Base-by-base conservation (phyloP, 495 filamentous ascomycete species). In the Aspergillus ellipticus region DNA sequence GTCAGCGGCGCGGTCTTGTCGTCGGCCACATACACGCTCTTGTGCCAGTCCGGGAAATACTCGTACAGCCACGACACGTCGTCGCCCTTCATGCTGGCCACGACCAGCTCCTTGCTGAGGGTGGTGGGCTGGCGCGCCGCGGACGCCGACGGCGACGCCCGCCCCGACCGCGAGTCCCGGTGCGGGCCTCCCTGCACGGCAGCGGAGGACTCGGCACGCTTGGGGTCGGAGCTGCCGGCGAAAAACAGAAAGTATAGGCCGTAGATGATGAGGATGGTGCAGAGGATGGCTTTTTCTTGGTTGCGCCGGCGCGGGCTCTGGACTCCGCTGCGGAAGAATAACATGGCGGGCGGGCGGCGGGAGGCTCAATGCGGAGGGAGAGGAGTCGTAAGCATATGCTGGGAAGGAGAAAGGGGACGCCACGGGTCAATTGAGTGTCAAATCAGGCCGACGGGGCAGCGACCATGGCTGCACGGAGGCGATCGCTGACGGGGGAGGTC, bases 61-160 rank as follows among this genome's bases (percentile, higher is more conserved):
- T 79, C 66, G 47, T 72, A 62, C 21, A 87, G 60, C 85, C 85
- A 88, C 7, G 72, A 68, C 6, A 79, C 76, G 62, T 84, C 76
- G 46, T 85, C 81, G 4, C 47, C 60, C 52, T 70, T 70, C 64
- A 76, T 81, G 51, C 77, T 76, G 4, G 83, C 79, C 31, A 85
- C 69, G n/a, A 86, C 71, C 59, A 86, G 65, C 22, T 73, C 74
- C 63, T 82, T 84, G 8, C 55, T 51, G 43, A 57, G n/a, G 0
- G 59, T 48, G 26, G 57, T 3, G 28, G 56, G 13, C 54, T 33
- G 13, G 35, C 54, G 41, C 68, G 62, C 22, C 15, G 45, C 45
- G 20, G 45, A 48, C n/a, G 45, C 45, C 9, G 45, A 63, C 60
- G 72, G 64, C 37, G 58, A 56, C 20, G 52, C 59, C 46, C 59